A percentile compares a stretch with the other conserved stretches of the same genome.
phyloP scores from a whole-genome alignment of 75 land plant species.

The Pinus tabuliformis region DNA sequence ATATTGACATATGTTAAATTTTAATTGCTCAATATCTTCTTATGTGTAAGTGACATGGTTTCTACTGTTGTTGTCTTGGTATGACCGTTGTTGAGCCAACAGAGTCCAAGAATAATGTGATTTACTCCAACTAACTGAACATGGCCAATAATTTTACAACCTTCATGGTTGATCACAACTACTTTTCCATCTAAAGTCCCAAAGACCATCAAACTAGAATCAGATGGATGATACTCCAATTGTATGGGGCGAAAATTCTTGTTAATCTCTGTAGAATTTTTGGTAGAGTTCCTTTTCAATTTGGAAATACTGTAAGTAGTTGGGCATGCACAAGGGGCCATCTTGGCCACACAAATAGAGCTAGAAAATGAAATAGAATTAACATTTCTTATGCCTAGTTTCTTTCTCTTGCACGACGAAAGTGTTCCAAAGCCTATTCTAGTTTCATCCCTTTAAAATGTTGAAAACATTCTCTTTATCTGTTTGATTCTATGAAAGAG shows the following conservation, averaged over 20 bases:
- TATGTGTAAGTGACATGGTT: constrained; percentile 17
- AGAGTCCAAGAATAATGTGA: constrained; percentile 66
- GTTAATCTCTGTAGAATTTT: constrained; percentile 6
- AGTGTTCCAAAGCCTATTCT: constrained; percentile 11
- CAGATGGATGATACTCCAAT: constrained; percentile 81
- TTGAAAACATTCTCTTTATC: constrained; percentile 2
- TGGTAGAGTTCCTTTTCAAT: too few relatives aligned
- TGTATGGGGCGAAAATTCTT: constrained; percentile 69
- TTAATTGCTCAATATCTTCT: constrained; percentile 76
- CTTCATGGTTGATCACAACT: constrained; percentile 73
- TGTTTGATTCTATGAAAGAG: constrained; percentile 51
- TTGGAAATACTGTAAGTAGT: not conserved
- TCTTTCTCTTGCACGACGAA: constrained; percentile 14
- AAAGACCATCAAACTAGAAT: constrained; percentile 68
- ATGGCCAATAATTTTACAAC: constrained; percentile 57
- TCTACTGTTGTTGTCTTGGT: constrained; percentile 18
- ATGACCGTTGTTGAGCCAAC: constrained; percentile 78
- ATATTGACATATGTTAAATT: constrained; percentile 81
- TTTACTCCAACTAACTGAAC: constrained; percentile 54
- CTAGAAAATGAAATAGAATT: constrained; percentile 45
- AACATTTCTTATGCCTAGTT: constrained; percentile 17
- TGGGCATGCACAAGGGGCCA: constrained; percentile 65
- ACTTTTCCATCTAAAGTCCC: constrained; percentile 80
- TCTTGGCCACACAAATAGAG: constrained; percentile 68
- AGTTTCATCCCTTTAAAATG: constrained; percentile 57